phyloP scores from a whole-genome alignment of 805 yeast species.

The Suhomyces prunicola region DNA sequence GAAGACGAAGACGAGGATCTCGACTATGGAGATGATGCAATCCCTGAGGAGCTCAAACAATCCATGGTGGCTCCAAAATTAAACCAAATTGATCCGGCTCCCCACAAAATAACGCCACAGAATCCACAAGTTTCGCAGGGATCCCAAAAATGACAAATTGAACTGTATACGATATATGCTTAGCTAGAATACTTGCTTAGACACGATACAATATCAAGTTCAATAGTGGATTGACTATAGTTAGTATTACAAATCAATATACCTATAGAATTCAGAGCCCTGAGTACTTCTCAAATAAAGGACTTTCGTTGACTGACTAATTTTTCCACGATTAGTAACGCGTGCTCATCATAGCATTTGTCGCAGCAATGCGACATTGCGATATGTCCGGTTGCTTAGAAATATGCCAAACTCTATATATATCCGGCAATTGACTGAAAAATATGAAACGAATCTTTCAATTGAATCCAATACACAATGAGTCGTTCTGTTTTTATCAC shows the following conservation, averaged over 20 bases:
- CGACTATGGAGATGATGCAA: slow-evolving; percentile 12
- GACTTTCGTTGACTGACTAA: too few relatives aligned
- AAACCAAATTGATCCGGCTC: neutral
- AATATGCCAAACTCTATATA: neutral
- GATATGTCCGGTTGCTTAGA: neutral
- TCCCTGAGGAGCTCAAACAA: slow-evolving; percentile 8
- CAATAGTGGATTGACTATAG: too few relatives aligned
- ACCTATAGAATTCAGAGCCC: too few relatives aligned
- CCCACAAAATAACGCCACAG: neutral
- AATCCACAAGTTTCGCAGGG: neutral
- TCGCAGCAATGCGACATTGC: neutral
- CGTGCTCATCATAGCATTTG: neutral
- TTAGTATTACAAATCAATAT: too few relatives aligned
- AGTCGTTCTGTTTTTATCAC: slow-evolving; percentile 17
- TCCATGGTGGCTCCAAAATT: neutral
- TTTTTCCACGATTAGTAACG: too few relatives aligned
- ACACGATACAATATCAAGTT: neutral
- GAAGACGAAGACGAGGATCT: slow-evolving; percentile 12
- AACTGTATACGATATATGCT: neutral
- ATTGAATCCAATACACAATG: neutral
- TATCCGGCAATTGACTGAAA: neutral
- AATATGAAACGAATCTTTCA: neutral
- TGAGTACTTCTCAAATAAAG: too few relatives aligned
- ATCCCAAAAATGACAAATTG: neutral
- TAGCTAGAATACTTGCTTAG: neutral